Percentiles rank a stretch among this genome's conserved stretches.
These are phyloP conservation scores for Jackrogersella multiformis DNA, from an alignment of 495 filamentous ascomycete genomes.

Conservation along the genomic window DNA sequence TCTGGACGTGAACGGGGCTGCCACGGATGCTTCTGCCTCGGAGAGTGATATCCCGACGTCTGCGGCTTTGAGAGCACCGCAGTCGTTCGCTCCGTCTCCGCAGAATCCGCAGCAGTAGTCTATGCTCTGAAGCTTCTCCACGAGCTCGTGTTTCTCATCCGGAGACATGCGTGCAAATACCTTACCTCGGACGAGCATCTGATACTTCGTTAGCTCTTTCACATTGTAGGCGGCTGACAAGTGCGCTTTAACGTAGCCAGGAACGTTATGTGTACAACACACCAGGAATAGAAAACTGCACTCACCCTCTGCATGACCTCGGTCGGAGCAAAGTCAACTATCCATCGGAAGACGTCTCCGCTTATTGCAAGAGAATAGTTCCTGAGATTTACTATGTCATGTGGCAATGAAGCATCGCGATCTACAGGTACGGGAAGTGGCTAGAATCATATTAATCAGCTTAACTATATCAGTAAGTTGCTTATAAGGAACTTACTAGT, in stretches of 20 bases:
- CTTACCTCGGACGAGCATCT: slow-evolving; percentile 91
- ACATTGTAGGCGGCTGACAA: background rate
- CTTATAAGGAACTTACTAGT: slow-evolving; percentile 56
- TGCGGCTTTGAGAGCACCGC: slow-evolving; percentile 95
- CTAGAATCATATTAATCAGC: slow-evolving; percentile 54
- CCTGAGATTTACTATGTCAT: slow-evolving; percentile 76
- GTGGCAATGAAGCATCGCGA: slow-evolving; percentile 83
- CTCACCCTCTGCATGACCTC: slow-evolving; percentile 74
- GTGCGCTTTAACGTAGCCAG: background rate
- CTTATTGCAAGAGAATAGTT: slow-evolving; percentile 90
- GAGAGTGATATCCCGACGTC: slow-evolving; percentile 99
- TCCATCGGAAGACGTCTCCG: slow-evolving; percentile 96
- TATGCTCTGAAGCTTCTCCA: slow-evolving; percentile 95
- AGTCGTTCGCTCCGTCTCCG: slow-evolving; percentile 98
- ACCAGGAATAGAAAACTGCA: background rate
- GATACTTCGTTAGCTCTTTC: slow-evolving; percentile 33
- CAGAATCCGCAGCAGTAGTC: slow-evolving; percentile 98
- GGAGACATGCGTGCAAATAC: slow-evolving; percentile 99
- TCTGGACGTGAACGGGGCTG: slow-evolving; percentile 94
- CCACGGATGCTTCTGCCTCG: slow-evolving; percentile 97
- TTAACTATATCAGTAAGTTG: background rate
- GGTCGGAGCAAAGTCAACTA: slow-evolving; percentile 86
- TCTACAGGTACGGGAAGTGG: slow-evolving; percentile 74
- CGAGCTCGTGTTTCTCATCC: slow-evolving; percentile 97
- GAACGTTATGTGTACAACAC: background rate